Base-by-base conservation (phyloP, 2,329 filamentous ascomycete genomes). In the Thermoascus crustaceus region DNA sequence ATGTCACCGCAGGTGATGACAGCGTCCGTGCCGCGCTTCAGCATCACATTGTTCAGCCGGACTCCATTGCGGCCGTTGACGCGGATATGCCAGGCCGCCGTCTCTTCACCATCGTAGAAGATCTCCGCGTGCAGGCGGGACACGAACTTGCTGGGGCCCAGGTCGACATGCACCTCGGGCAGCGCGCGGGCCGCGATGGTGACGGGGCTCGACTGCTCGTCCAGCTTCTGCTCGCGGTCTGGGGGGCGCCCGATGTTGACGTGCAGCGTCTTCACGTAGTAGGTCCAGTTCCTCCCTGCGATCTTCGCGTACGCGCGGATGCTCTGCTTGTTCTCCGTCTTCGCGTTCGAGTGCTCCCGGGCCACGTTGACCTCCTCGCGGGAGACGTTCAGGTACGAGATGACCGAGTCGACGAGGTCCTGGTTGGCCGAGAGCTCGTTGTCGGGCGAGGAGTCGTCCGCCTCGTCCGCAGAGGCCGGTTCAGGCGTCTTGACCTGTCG, bases 1-100 rank as follows among this genome's bases (percentile, higher is more conserved):
- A 96, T 85, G 56, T 89, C 81, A 39, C 91, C 91, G 50, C 88
- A 94, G 26, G 78, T 76, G 17, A 98, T 72, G 19, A 76, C 66
- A 21, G 77, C 73, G 22, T 76, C 72, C 24, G 73, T 66, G 8
- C 82, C 81, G 34, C 80, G 72, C 51, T 82, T 83, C 37, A 93
- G 65, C 13, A 75, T 68, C 33, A 66, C 64, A 41, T 85, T 85
- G 57, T 98, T 85, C 14, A 96, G 70, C 52, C 85, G 85, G 30
- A 94, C 75, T 18, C 88, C 87, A 57, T 98, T 98, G 47, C 91
- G 82, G 13, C 91, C 91, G 55, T 89, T 88, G 44, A 94, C 85
- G 27, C 78, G 68, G 34, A 98, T 75, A 51, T 82, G 81, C 91
- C 91, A 98, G 41, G 74, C 76, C 33, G 67, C 66, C 26, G 62